phyloP scores from a whole-genome alignment of 768 basidiomycete species.

The Tylopilus subfusipes region DNA sequence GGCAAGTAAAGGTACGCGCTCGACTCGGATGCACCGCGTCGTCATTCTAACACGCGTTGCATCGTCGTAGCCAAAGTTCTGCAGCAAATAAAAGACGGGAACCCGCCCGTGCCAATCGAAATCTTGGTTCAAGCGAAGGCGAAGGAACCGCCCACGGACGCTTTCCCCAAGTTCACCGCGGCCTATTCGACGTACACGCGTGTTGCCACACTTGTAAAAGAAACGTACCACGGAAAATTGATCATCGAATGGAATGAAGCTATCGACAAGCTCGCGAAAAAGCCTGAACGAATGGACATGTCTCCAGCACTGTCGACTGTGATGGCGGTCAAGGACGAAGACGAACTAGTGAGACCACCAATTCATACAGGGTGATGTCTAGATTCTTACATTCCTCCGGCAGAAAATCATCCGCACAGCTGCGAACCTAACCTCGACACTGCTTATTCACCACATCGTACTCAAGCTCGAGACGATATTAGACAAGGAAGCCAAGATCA shows the following conservation, averaged over 20 bases:
- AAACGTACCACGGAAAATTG: slow-evolving; percentile 81
- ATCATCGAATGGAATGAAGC: slow-evolving; percentile 80
- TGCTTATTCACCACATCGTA: slow-evolving; percentile 82
- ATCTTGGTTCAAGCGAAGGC: slow-evolving; percentile 75
- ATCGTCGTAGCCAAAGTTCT: slow-evolving; percentile 76
- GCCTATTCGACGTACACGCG: slow-evolving; percentile 58
- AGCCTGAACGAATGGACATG: slow-evolving; percentile 80
- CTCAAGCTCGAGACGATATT: slow-evolving; percentile 86
- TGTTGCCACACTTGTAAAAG: slow-evolving; percentile 78
- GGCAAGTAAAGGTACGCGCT: slow-evolving; percentile 72
- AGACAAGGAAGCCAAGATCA: slow-evolving; percentile 86
- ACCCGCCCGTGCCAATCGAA: slow-evolving; percentile 61
- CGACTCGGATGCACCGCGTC: neutral
- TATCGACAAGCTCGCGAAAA: slow-evolving; percentile 48
- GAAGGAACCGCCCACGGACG: slow-evolving; percentile 74
- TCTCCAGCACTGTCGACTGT: slow-evolving; percentile 68
- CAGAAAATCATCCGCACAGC: slow-evolving; percentile 80
- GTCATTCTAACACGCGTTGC: slow-evolving; percentile 11
- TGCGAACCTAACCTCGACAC: slow-evolving; percentile 75
- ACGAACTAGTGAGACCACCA: slow-evolving; percentile 71
- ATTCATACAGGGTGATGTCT: neutral
- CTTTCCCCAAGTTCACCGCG: slow-evolving; percentile 64
- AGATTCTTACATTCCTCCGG: slow-evolving; percentile 5
- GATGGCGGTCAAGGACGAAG: slow-evolving; percentile 86
- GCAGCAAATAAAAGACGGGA: slow-evolving; percentile 64